These are phyloP conservation scores for Phaeosphaeriaceae sp. DNA, from an alignment of 2,329 filamentous ascomycete genomes.

Conservation along the genomic window DNA sequence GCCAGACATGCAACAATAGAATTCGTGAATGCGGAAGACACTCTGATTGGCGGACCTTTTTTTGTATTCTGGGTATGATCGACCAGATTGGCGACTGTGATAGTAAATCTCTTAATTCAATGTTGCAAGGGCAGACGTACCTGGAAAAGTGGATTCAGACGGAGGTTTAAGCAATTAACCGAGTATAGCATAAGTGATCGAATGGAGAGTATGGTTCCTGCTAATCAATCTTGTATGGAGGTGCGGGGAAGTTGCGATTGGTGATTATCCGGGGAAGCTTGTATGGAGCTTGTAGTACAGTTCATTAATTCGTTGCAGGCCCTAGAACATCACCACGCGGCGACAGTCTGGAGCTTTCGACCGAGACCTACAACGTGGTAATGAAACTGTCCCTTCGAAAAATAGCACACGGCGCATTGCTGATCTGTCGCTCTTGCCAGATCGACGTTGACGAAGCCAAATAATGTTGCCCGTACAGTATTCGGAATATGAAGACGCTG, in stretches of 20 bases:
- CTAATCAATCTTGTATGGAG: slow-evolving; percentile 21
- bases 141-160: slow-evolving; percentile 24
- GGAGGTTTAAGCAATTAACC: slow-evolving; percentile 34
- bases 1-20: not conserved
- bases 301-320: slow-evolving; percentile 9
- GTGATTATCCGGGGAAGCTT: slow-evolving; percentile 22
- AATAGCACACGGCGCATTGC: not conserved
- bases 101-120: not conserved
- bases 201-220: slow-evolving; percentile 17
- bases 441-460: not conserved
- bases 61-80: not conserved
- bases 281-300: not conserved
- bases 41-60: not conserved
- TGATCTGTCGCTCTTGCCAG: not conserved
- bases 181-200: slow-evolving; percentile 10
- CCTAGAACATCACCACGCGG: slow-evolving; percentile 4
- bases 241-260: slow-evolving; percentile 16
- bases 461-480: not conserved
- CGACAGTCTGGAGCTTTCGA: not conserved
- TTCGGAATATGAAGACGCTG: not conserved
- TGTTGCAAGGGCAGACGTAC: not conserved
- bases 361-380: not conserved
- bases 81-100: not conserved
- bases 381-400: not conserved
- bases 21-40: not conserved